Base-by-base conservation (phyloP, 1,139 yeast genomes). In the Pichia sp. region DNA sequence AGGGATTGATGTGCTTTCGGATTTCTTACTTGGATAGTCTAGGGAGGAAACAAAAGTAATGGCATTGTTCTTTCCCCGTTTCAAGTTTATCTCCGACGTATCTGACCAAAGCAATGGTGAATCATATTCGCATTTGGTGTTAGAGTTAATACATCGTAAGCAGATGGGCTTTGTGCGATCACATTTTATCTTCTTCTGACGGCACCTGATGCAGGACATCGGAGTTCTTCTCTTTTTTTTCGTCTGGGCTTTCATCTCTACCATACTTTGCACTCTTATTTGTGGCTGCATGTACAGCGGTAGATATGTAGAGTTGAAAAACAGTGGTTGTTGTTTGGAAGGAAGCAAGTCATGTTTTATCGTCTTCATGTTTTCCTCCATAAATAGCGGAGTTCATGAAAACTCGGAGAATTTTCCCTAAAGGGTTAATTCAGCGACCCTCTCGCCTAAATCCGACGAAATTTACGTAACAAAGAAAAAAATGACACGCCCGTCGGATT, bases 161-260 rank as follows among this genome's bases (percentile, higher is more conserved):
- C 71, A 68, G 1, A 49, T 45, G 2, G 71, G 71, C 47, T 63
- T 60, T 5, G 50, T 47, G 30, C 70, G 54, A 51, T 67, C 69
- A 59, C 71, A 68, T 55, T 67, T 67, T 26, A 67, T 60, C 54
- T 68, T 68, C 23, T 65, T 55, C 26, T 57, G 59, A 30, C 70
- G 55, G 50, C 71, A 68, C 16, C 53, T 51, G 8, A 62, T 49
- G 48, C 71, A 68, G 3, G 70, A 66, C 29, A 65, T 57, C 5
- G 70, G 70, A 2, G 66, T 66, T 57, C 71, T 62, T 36, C 70
- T 58, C 34, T 50, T 56, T 49, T 54, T 59, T 13, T 56, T 51
- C 16, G 19, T 15, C 40, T 34, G 42, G 5, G 8, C 13, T 15
- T 38, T 16, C 31, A 29, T 16, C 13, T 45, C 47, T 16, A 45